Evolutionary conservation across 2,329 filamentous ascomycete genomes (phyloP), one percentile per base, ranked within the genome.

Genomic region (Pseudocercospora musae): DNA sequence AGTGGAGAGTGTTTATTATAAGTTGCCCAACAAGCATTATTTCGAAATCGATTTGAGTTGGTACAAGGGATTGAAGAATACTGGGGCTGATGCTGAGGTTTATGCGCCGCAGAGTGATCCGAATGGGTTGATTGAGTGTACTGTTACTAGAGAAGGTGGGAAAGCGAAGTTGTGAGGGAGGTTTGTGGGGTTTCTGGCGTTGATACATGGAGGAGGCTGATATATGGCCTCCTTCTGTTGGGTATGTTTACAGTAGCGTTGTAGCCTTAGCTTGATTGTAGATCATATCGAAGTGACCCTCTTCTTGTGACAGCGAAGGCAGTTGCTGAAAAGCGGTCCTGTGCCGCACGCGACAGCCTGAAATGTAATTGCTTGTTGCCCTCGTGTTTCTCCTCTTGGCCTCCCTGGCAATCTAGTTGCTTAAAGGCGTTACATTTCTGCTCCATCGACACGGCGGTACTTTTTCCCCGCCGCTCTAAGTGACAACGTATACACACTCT

Each of bases 1-100:
- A 66, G 85, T 92, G 21, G 85, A 89, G 49, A 82, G 84, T 21
- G 91, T 95, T 46, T 85, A 89, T 71, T 98, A 97, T 76, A 83
- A 89, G 8, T 83, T 99, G 72, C 95, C 95, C 10, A 99, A 99
- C 83, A 98, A 97, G 82, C 95, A 99, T 80, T 98, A 97, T 81
- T 98, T 98, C 74, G 94, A 98, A 79, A 89, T 98, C 77, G 90
- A 98, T 75, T 80, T 99, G 74, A 94, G 90, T 79, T 99, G 95
- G 95, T 91, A 96, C 84, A 96, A 98, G 78, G 92, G 89, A 29
- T 77, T 93, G 69, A 91, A 96, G 83, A 99, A 99, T 80, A 96
- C 91, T 0, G 95, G 95, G 78, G 90, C 91, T 78, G 90, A 99
- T 72, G 95, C 95, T 57, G 93, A 97, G 75, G 94, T 99, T 20